A percentile compares a stretch with the other conserved stretches of the same genome.
phyloP scores from a whole-genome alignment of 495 filamentous ascomycete species.

The Podospora tetraspora region DNA sequence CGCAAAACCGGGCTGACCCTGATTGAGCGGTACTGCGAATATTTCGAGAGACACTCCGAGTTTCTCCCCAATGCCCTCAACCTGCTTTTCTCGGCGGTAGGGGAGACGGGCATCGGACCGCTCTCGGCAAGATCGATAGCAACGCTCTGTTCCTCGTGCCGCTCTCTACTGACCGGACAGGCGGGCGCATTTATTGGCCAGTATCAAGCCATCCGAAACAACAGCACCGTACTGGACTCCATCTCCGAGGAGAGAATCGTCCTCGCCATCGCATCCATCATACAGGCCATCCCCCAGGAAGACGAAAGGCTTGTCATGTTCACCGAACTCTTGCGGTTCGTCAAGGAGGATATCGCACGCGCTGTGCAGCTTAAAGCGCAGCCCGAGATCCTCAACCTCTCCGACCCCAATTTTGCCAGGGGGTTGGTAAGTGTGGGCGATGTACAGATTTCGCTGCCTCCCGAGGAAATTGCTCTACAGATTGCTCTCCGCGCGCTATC shows the following conservation, averaged over 20 bases:
- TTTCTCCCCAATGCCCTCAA: slow-evolving; percentile 71
- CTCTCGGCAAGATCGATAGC: slow-evolving; percentile 77
- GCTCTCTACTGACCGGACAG: slow-evolving; percentile 62
- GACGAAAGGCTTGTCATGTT: slow-evolving; percentile 56
- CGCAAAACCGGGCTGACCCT: slow-evolving; percentile 71
- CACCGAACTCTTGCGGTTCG: slow-evolving; percentile 57
- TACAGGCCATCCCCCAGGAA: slow-evolving; percentile 69
- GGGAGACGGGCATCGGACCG: slow-evolving; percentile 57
- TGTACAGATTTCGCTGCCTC: slow-evolving; percentile 16
- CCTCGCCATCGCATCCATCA: slow-evolving; percentile 76
- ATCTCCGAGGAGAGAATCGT: slow-evolving; percentile 75
- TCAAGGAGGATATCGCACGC: slow-evolving; percentile 56
- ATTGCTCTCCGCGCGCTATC: slow-evolving; percentile 61
- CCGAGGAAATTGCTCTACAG: slow-evolving; percentile 43
- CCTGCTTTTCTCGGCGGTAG: slow-evolving; percentile 73
- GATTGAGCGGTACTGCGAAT: slow-evolving; percentile 73
- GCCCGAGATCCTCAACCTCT: slow-evolving; percentile 29
- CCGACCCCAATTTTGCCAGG: slow-evolving; percentile 29
- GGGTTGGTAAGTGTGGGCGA: slow-evolving; percentile 25
- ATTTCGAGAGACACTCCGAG: slow-evolving; percentile 68
- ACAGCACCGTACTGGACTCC: slow-evolving; percentile 53
- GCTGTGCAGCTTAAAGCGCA: slow-evolving; percentile 33
- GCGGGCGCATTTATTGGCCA: slow-evolving; percentile 72
- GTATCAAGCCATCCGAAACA: slow-evolving; percentile 58
- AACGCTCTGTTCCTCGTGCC: slow-evolving; percentile 74